phyloP scores from a whole-genome alignment of 2,329 filamentous ascomycete genomes.

The Harringtonia lauricola region DNA sequence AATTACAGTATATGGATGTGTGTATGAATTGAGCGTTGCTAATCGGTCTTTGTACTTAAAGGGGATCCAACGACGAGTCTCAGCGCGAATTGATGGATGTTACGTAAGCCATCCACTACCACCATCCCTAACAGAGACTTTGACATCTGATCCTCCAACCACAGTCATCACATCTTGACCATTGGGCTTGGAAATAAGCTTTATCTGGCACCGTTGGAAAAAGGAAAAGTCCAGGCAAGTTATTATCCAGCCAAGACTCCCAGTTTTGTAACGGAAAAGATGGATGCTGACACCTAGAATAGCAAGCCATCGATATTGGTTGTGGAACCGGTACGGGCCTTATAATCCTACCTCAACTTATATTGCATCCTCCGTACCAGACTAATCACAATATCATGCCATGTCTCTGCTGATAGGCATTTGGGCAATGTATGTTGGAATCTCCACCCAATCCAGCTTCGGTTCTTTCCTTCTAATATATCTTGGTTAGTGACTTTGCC shows the following conservation, averaged over 20 bases:
- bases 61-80: conserved; percentile 18
- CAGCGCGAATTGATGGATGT: conserved; percentile 21
- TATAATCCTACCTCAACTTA: neutral
- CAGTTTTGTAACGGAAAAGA: neutral
- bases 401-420: conserved; percentile 16
- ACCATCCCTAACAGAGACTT: no score
- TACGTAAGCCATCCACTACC: conserved; percentile 8
- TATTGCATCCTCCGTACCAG: no score
- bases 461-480: no score
- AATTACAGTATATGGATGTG: neutral
- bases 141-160: no score
- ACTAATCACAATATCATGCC: no score
- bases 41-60: neutral
- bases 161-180: conserved; percentile 16
- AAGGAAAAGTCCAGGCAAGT: conserved; percentile 5
- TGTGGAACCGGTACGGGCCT: conserved; percentile 30
- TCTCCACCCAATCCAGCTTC: no score
- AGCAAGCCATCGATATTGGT: conserved; percentile 36
- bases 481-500: conserved; percentile 39
- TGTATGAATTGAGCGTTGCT: neutral
- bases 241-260: no score
- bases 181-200: conserved; percentile 15
- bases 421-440: conserved; percentile 27
- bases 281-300: neutral
- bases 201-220: conserved; percentile 14